phyloP scores from a whole-genome alignment of 345 rosid genomes.

The Lenwebbia sp. region DNA sequence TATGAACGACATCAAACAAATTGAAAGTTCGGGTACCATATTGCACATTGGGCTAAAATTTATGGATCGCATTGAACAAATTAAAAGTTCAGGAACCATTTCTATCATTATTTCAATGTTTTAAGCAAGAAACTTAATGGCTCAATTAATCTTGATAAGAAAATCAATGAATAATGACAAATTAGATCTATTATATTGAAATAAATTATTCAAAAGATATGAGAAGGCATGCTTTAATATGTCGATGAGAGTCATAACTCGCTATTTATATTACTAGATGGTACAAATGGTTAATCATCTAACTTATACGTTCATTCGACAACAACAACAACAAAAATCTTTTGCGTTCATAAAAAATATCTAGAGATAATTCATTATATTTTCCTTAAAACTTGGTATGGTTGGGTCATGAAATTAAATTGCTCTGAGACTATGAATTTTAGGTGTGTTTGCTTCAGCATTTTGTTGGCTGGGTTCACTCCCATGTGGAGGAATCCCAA shows the following conservation, averaged over 20 bases:
- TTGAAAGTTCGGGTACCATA: no score
- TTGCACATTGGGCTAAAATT: no score
- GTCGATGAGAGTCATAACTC: neutral
- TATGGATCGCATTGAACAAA: no score
- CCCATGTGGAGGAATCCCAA: no score
- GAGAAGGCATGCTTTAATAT: neutral
- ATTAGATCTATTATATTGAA: neutral
- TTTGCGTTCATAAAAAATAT: neutral
- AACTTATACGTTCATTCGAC: neutral
- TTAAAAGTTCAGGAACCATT: no score
- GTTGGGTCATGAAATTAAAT: neutral
- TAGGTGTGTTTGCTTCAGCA: no score
- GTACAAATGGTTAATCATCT: neutral
- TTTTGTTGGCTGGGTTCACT: no score
- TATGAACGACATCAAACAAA: no score
- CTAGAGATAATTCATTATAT: neutral
- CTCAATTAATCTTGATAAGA: neutral
- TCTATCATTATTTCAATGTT: no score
- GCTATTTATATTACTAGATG: neutral
- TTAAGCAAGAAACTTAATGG: neutral
- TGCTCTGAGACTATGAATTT: neutral
- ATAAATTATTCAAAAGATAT: neutral
- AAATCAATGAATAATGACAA: neutral
- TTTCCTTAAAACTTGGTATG: neutral
- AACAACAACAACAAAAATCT: no score